Conservation (phyloP, 2,329 filamentous ascomycete species). For the Cordyceps cateniannulata region DNA sequence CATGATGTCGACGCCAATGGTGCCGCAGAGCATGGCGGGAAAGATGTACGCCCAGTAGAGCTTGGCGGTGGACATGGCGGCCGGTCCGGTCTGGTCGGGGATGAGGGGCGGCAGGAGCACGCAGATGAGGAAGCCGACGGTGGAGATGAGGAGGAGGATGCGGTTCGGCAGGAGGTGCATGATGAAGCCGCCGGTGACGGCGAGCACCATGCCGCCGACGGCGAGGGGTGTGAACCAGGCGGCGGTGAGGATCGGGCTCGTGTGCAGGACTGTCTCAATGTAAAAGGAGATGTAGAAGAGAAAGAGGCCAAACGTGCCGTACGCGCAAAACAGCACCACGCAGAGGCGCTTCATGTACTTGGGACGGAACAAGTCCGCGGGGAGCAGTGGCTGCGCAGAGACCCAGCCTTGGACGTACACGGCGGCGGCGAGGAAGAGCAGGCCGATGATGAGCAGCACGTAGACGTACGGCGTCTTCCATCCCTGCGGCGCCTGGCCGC, state of each 20-base stretch:
- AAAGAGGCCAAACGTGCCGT: conserved; percentile 63
- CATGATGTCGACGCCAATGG: conserved; percentile 67
- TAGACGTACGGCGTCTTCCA: conserved; percentile 72
- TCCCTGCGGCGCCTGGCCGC: conserved; percentile 58
- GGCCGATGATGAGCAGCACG: conserved; percentile 56
- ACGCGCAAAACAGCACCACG: conserved; percentile 56
- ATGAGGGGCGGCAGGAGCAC: conserved; percentile 59
- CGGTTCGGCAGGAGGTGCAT: conserved; percentile 60
- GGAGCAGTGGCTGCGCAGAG: conserved; percentile 60
- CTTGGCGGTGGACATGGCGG: conserved; percentile 19
- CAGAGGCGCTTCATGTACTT: conserved; percentile 62
- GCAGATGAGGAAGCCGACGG: conserved; percentile 50
- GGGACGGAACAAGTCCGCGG: conserved; percentile 61
- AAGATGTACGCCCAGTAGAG: conserved; percentile 70
- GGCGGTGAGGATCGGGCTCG: conserved; percentile 55
- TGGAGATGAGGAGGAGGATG: conserved; percentile 55
- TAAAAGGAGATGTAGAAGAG: conserved; percentile 66
- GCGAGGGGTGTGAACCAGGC: conserved; percentile 65
- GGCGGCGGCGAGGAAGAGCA: conserved; percentile 50
- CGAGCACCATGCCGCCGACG: conserved; percentile 60
- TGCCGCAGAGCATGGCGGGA: conserved; percentile 61
- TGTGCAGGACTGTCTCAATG: conserved; percentile 53
- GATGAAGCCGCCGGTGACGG: conserved; percentile 56
- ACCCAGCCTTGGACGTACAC: conserved; percentile 70
- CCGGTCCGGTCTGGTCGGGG: conserved; percentile 38